Evolutionary conservation across 2,329 filamentous ascomycete genomes (phyloP).

Genomic region (Colletotrichum plurivorum): DNA sequence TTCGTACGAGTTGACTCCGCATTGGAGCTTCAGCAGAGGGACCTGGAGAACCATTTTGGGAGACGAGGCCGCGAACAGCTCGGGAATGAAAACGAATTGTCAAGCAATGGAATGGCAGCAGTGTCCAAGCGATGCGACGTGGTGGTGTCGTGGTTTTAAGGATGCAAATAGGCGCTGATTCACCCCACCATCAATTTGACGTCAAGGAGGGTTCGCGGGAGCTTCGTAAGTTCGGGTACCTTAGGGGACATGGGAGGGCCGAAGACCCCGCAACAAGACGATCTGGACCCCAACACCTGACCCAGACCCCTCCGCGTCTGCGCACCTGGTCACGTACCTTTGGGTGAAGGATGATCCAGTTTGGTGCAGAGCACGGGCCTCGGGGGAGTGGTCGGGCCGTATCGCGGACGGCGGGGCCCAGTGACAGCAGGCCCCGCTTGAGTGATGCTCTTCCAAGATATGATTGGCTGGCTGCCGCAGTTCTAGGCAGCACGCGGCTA

Average conservation of each 20-base stretch:
- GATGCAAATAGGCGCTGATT: conserved; percentile 16
- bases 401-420: neutral
- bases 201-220: conserved; percentile 31
- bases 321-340: neutral
- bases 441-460: neutral
- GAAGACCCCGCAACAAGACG: conserved; percentile 34
- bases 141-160: conserved; percentile 15
- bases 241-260: conserved; percentile 22
- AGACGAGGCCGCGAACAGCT: neutral
- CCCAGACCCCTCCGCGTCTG: conserved; percentile 4
- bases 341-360: conserved; percentile 7
- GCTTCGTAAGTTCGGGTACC: conserved; percentile 5
- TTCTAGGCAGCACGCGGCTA: neutral
- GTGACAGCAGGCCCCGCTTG: neutral
- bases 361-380: conserved; percentile 23
- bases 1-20: conserved; percentile 98
- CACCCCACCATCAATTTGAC: conserved; percentile 40
- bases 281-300: conserved; percentile 8
- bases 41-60: conserved; percentile 71
- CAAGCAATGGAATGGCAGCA: too few species aligned
- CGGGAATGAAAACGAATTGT: neutral
- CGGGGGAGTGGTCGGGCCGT: conserved; percentile 38
- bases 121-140: too few species aligned
- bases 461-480: conserved; percentile 1
- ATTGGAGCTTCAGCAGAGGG: conserved; percentile 87